phyloP scores from a whole-genome alignment of 2,329 filamentous ascomycete genomes.

The Akanthomyces lecanii region DNA sequence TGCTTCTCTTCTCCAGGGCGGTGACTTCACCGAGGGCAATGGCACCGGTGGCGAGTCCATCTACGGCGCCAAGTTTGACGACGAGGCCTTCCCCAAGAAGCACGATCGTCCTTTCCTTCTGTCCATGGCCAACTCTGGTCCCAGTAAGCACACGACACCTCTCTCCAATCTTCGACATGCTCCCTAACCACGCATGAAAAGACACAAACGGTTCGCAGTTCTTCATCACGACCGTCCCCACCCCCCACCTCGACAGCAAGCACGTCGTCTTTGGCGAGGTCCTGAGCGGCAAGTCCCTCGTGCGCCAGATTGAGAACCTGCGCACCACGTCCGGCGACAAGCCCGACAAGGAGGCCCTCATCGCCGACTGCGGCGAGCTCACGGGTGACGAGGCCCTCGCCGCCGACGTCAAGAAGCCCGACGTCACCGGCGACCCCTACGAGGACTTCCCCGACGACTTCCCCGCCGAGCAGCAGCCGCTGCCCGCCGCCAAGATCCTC shows the following conservation, averaged over 20 bases:
- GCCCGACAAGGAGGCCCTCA: constrained; percentile 66
- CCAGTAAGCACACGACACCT: constrained; percentile 51
- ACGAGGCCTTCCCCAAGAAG: constrained; percentile 91
- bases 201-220: constrained; percentile 97
- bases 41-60: constrained; percentile 96
- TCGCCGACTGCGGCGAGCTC: constrained; percentile 83
- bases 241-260: constrained; percentile 90
- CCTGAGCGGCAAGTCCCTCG: constrained; percentile 83
- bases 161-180: not conserved
- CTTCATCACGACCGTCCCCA: constrained; percentile 95
- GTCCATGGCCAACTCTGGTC: constrained; percentile 96
- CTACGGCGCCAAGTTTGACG: constrained; percentile 94
- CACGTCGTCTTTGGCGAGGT: constrained; percentile 98
- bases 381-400: constrained; percentile 63
- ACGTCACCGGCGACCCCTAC: constrained; percentile 82
- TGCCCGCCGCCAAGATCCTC: constrained; percentile 64
- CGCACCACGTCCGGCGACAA: constrained; percentile 72
- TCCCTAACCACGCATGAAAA: constrained; percentile 14
- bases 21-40: constrained; percentile 92
- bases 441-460: constrained; percentile 95
- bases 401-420: constrained; percentile 64
- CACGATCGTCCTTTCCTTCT: constrained; percentile 91
- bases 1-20: constrained; percentile 58
- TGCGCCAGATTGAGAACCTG: constrained; percentile 86
- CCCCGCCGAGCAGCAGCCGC: constrained; percentile 48